phyloP scores from a whole-genome alignment of 2,329 filamentous ascomycete species.

The Intubia oerlemansii region DNA sequence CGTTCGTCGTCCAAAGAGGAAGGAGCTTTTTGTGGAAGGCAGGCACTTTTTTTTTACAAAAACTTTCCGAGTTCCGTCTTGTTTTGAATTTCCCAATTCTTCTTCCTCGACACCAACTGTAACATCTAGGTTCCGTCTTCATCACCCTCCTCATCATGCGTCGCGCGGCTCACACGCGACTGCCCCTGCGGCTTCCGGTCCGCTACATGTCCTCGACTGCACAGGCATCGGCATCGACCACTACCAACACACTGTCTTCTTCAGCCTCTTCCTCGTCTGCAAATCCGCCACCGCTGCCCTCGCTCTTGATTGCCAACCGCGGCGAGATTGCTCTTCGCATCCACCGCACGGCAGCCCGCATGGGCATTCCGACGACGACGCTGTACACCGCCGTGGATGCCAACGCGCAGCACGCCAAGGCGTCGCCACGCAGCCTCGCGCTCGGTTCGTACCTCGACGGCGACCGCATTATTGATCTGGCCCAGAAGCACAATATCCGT shows the following conservation, averaged over 20 bases:
- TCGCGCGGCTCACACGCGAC: slow-evolving; percentile 24
- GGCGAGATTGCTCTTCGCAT: slow-evolving; percentile 94
- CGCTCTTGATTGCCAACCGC: slow-evolving; percentile 86
- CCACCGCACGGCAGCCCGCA: slow-evolving; percentile 63
- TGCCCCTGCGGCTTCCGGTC: slow-evolving; percentile 13
- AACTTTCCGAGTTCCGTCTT: too few species aligned
- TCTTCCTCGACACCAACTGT: too few species aligned
- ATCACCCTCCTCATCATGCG: slow-evolving; percentile 21
- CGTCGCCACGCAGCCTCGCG: slow-evolving; percentile 64
- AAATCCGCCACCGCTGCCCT: slow-evolving; percentile 18
- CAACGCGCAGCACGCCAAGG: slow-evolving; percentile 67
- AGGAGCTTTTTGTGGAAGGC: too few species aligned
- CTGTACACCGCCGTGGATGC: slow-evolving; percentile 89
- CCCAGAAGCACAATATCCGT: slow-evolving; percentile 67
- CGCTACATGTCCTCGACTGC: slow-evolving; percentile 4
- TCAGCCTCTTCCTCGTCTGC: slow-evolving; percentile 17
- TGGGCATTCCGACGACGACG: slow-evolving; percentile 84
- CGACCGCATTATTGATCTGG: slow-evolving; percentile 74
- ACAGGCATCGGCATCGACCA: slow-evolving; percentile 1
- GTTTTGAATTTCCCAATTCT: too few species aligned
- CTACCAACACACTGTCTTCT: background rate
- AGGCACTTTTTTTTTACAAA: too few species aligned
- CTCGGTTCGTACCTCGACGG: slow-evolving; percentile 85
- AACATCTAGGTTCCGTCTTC: too few species aligned
- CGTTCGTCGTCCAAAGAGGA: too few species aligned